Evolutionary conservation across 768 basidiomycete species (phyloP).

Genomic region (Mycena vitilis): DNA sequence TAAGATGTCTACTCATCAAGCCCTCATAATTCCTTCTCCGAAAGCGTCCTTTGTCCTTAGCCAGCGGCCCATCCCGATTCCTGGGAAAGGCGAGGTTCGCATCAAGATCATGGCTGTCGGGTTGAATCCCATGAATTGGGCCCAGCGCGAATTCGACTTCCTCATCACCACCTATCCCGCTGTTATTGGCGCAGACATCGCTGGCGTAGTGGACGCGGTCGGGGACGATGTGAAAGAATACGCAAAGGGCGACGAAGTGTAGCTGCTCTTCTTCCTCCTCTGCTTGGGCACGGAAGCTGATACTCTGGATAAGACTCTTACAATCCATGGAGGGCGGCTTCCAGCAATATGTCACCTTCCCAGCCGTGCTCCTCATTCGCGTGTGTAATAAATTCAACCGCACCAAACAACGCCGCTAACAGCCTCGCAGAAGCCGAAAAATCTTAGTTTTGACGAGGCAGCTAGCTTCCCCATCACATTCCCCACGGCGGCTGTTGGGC

Average conservation of each 20-base stretch:
- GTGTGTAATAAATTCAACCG: too few species aligned
- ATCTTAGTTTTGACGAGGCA: neutral
- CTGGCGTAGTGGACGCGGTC: conserved; percentile 12
- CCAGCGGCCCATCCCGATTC: neutral
- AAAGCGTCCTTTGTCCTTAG: conserved; percentile 11
- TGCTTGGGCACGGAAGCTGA: too few species aligned
- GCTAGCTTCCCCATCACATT: too few species aligned
- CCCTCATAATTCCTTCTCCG: conserved; percentile 16
- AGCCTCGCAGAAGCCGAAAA: conserved; percentile 5
- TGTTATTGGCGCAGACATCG: conserved; percentile 8
- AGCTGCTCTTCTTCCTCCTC: too few species aligned
- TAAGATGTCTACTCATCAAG: conserved; percentile 10
- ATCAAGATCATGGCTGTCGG: conserved; percentile 7
- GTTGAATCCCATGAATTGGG: conserved; percentile 4
- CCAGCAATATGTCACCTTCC: conserved; percentile 9
- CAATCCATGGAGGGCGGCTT: neutral
- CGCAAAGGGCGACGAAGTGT: conserved; percentile 13
- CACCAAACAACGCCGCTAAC: too few species aligned
- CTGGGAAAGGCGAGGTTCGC: neutral
- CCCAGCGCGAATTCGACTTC: neutral
- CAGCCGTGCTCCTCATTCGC: neutral
- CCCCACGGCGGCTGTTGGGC: too few species aligned
- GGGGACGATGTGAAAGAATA: conserved; percentile 8
- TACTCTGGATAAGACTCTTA: too few species aligned
- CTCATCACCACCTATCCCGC: conserved; percentile 11